Evolutionary conservation across 768 basidiomycete species (phyloP).

Genomic region (Boletus rufocinnamomeus): DNA sequence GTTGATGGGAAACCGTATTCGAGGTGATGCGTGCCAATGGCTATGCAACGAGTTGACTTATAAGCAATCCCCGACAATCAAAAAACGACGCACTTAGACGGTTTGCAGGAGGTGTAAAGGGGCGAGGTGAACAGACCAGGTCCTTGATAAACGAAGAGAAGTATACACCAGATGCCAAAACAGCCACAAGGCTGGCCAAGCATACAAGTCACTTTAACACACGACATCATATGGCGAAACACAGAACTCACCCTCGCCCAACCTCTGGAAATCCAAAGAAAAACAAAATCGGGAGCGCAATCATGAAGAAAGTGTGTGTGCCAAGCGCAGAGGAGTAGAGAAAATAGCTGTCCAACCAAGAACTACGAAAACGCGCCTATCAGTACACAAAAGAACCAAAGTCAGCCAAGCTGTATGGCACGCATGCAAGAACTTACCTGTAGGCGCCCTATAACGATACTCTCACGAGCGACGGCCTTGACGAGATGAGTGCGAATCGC

Average conservation of each 20-base stretch:
- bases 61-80: neutral
- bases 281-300: slow-evolving; percentile 78
- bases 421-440: slow-evolving; percentile 54
- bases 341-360: slow-evolving; percentile 79
- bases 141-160: slow-evolving; percentile 88
- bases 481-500: slow-evolving; percentile 57
- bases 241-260: slow-evolving; percentile 65
- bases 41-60: slow-evolving; percentile 37
- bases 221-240: neutral
- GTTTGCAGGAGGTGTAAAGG: slow-evolving; percentile 89
- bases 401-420: slow-evolving; percentile 7
- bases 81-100: slow-evolving; percentile 67
- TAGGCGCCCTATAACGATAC: slow-evolving; percentile 58
- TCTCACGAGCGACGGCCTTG: slow-evolving; percentile 57
- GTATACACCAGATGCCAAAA: slow-evolving; percentile 82
- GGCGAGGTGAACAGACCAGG: slow-evolving; percentile 85
- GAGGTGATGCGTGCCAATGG: slow-evolving; percentile 76
- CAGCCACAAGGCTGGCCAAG: slow-evolving; percentile 56
- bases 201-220: neutral
- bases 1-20: slow-evolving; percentile 98
- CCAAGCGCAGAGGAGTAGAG: slow-evolving; percentile 79
- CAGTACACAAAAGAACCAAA: slow-evolving; percentile 1
- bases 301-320: slow-evolving; percentile 94
- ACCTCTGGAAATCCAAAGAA: slow-evolving; percentile 81
- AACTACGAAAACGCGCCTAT: slow-evolving; percentile 56